Percentiles rank a stretch among this genome's conserved stretches.
These are phyloP conservation scores for Rhynchospora pubera DNA, from an alignment of 176 grass and related monocot species.

Conservation along the genomic window DNA sequence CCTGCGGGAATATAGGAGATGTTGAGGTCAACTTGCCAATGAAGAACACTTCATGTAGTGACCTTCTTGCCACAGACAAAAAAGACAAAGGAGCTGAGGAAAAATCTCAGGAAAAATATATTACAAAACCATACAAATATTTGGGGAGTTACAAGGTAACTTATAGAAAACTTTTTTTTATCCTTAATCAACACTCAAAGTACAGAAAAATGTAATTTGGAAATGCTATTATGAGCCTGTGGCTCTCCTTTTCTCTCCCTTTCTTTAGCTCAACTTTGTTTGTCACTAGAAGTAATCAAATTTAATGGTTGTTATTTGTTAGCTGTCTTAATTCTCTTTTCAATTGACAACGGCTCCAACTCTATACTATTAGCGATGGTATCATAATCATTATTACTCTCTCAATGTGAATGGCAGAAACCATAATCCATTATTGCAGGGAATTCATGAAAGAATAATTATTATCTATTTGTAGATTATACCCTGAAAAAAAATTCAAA, in stretches of 20 bases:
- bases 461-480: neutral
- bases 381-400: neutral
- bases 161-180: neutral
- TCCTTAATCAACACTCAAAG: neutral
- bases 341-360: neutral
- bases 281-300: neutral
- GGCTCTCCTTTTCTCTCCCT: neutral
- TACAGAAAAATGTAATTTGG: neutral
- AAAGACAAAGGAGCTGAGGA: neutral
- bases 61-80: neutral
- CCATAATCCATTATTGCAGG: neutral
- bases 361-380: neutral
- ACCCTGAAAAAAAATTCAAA: neutral
- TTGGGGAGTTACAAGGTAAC: neutral
- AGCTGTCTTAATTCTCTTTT: neutral
- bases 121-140: neutral
- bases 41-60: neutral
- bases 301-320: neutral
- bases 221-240: neutral
- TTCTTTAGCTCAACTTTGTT: neutral
- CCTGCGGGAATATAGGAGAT: neutral
- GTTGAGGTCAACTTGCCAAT: neutral
- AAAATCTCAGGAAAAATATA: neutral
- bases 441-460: neutral
- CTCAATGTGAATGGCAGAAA: neutral